Evolutionary conservation across 75 land plant genomes (phyloP), one percentile per base, ranked within the genome.

Genomic region (Pinus tabuliformis): DNA sequence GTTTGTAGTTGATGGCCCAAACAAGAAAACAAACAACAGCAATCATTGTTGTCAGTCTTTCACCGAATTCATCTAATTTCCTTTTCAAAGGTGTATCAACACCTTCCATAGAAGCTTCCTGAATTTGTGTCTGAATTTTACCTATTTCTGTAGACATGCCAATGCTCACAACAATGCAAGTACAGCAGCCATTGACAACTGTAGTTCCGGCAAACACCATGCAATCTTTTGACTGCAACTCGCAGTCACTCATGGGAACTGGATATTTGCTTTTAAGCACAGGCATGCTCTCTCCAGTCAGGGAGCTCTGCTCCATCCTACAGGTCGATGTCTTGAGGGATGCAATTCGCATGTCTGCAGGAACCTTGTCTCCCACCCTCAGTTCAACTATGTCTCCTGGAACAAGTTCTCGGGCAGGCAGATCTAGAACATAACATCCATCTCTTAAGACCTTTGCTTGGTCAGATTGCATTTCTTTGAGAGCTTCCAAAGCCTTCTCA

Each of bases 131-230:
- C 74, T 95, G 95, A 56, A 95, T 91, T 66, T 92, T 87, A 21
- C 98, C 98, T 15, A 95, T 95, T 77, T 92, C 98, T 15, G 98
- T 95, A 68, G 74, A 68, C 98, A 95, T 95, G 3, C 95, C 98
- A 58, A 80, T 95, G 80, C 74, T 77, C 6, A 79, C 77, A 63
- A 95, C 98, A 21, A 95, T 78, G 64, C 91, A 85, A 20, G 87
- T 54, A 71, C 91, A 89, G 54, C 91, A 81, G 8, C 98, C 98
- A 78, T 92, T 90, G 13, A 89, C 96, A 36, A 95, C 90, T 18
- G 90, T 91, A 2, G 98, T 95, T 36, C 96, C 95, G 17, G 95
- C 83, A 76, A 95, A 95, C 9, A 95, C 82, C 93, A 95, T 92
- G 84, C 89, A 89, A 59, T 90, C 93, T 78, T 95, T 92, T 3